These are phyloP conservation scores for Penicillium steckii DNA, from an alignment of 495 filamentous ascomycete genomes.

Conservation along the genomic window DNA sequence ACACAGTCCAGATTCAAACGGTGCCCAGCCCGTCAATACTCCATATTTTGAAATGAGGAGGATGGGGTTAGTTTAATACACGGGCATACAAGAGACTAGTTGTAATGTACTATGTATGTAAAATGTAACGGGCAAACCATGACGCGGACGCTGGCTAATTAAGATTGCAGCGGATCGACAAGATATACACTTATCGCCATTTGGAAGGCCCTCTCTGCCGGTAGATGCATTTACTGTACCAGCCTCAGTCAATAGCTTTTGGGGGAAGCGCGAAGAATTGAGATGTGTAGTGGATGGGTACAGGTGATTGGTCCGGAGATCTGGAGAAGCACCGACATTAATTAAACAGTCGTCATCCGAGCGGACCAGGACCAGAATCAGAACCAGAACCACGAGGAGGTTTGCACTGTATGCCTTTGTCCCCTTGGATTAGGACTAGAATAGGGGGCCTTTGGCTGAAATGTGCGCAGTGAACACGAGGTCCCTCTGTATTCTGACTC, in stretches of 20 bases:
- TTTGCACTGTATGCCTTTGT: neutral
- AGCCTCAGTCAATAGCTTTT: neutral
- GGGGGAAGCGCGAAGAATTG: neutral
- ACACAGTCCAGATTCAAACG: neutral
- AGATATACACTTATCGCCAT: conserved; percentile 9
- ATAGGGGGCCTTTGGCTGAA: neutral
- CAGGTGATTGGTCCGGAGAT: neutral
- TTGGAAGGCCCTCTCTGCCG: neutral
- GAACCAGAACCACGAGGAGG: too few species aligned
- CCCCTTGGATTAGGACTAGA: neutral
- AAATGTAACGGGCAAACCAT: conserved; percentile 3
- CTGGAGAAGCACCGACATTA: conserved; percentile 13
- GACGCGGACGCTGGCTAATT: conserved; percentile 18
- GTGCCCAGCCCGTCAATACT: too few species aligned
- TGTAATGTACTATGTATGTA: too few species aligned
- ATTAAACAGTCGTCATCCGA: conserved; percentile 12
- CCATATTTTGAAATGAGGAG: too few species aligned
- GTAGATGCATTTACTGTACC: neutral
- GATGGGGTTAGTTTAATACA: neutral
- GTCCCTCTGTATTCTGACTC: too few species aligned
- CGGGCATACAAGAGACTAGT: neutral
- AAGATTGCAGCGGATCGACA: conserved; percentile 22
- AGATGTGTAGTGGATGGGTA: neutral
- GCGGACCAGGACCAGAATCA: too few species aligned
- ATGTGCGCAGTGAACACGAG: neutral